Base-by-base conservation (phyloP, 805 yeast genomes). In the Candida manassasensis region DNA sequence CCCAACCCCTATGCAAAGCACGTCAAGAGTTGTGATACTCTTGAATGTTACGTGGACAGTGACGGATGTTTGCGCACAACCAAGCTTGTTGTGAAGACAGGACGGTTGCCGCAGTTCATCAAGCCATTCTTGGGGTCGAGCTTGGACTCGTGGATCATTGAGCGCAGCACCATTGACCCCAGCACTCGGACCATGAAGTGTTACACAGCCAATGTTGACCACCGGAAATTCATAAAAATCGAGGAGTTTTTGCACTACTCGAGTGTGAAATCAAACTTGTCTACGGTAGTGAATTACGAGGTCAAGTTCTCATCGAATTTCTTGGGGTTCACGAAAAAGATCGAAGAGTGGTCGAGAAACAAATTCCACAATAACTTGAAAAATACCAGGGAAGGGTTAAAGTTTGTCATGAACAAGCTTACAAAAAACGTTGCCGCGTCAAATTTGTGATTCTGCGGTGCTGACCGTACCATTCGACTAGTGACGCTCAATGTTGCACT, bases 1-100 rank as follows among this genome's bases (percentile, higher is more conserved):
- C 81, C 81, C 10, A 80, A 81, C 55, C 97, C 97, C 2, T 88
- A 71, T 54, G 81, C 96, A 12, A 65, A 76, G 7, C 96, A 90
- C 61, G 96, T 90, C 9, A 64, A 81, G 22, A 82, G 95, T 6
- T 79, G 78, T 18, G 97, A 89, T 55, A 84, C 95, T 2, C 53
- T 89, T 11, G 77, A 77, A 21, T 63, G 74, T 34, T 55, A 63
- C 40, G 66, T 86, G 13, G 86, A 81, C 42, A 44, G 52, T 1
- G 63, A 76, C 8, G 94, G 94, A 16, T 67, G 77, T 33, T 69
- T 89, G 30, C 73, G 76, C 45, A 78, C 84, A 25, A 83, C 90
- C 4, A 72, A 90, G 45, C 63, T 89, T 27, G 77, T 89, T 29
- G 75, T 75, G 46, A 90, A 89, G 54, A 65, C 74, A 3, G 97